Percentiles rank a stretch among this genome's conserved stretches.
These are phyloP conservation scores for Cotoneaster glaucophyllus DNA, from an alignment of 306 rosid genomes.

Conservation along the genomic window DNA sequence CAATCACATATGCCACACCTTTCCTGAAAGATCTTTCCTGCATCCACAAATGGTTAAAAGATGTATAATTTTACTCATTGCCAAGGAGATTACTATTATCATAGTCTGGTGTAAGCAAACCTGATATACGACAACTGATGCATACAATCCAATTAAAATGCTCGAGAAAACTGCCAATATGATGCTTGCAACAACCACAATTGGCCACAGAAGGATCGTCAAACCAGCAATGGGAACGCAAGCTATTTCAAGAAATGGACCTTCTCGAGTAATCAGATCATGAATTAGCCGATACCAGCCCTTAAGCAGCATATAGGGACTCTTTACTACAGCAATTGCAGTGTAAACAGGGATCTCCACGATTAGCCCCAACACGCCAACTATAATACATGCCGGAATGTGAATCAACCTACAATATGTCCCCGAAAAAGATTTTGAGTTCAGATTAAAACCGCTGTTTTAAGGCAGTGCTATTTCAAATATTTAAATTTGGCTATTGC, in stretches of 20 bases:
- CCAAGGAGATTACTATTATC: not conserved
- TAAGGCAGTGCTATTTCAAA: not conserved
- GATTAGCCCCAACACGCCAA: conserved; percentile 52
- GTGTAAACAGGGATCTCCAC: conserved; percentile 63
- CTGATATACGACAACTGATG: conserved; percentile 69
- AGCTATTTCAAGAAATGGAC: conserved; percentile 85
- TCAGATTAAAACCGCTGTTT: not conserved
- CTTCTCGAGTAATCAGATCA: conserved; percentile 75
- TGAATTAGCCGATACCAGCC: conserved; percentile 72
- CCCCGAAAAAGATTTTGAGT: not conserved
- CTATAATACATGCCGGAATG: conserved; percentile 59
- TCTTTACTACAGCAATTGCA: conserved; percentile 61
- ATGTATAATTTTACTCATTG: conserved; percentile 3
- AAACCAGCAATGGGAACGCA: conserved; percentile 88
- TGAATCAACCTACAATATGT: conserved; percentile 59
- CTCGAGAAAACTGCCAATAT: conserved; percentile 52
- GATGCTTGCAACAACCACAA: conserved; percentile 65
- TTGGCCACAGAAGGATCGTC: conserved; percentile 79
- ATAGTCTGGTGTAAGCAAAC: conserved; percentile 26
- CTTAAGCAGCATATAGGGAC: conserved; percentile 66
- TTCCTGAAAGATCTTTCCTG: conserved; percentile 77
- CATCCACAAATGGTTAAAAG: conserved; percentile 21
- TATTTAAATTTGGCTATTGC: not conserved
- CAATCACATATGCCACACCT: conserved; percentile 67
- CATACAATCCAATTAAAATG: conserved; percentile 70